Base-by-base conservation (phyloP, 176 grass and related monocot genomes). In the Aegilops umbellulata region DNA sequence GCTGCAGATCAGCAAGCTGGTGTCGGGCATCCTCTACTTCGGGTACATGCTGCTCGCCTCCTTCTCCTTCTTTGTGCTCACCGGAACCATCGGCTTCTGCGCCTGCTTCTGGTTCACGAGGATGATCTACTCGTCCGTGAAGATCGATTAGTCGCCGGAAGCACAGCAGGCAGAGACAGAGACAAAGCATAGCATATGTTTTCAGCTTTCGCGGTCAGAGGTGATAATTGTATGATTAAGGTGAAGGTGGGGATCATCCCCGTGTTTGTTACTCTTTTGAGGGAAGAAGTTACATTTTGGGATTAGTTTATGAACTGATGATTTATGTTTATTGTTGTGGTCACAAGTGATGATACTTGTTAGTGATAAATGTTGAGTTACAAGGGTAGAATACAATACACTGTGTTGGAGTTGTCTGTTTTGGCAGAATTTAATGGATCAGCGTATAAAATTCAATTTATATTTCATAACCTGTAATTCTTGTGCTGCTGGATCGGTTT, bases 31-130 rank as follows among this genome's bases (percentile, higher is more conserved):
- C 60, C 72, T 93, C 65, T 93, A 93, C 82, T 93, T 93, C 1
- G 88, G 91, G 23, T 93, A 93, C 85, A 93, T 93, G 91, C 78
- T 93, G 22, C 88, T 93, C 8, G 88, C 91, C n/a, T 93, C 91
- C 0, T 93, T 90, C n/a, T 78, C 88, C 22, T 93, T 90, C 73
- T 93, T 93, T 15, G 91, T 93, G 63, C 82, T 93, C 3, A 93
- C 91, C 2, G 91, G 91, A 53, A 88, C 88, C 6, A 90, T 93
- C 26, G 88, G 91, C 64, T 93, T 93, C 85, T 93, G 85, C 13
- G 88, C 91, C n/a, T 93, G 91, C 78, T 90, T 90, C 88, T 90
- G 70, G 91, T 93, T 93, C 91, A 90, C 88, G 1, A 93, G 88
- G 65, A 81, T 88, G 78, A 93, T 93, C 77, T 93, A 93, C 78